Evolutionary conservation across 2,329 filamentous ascomycete genomes (phyloP).

Genomic region (Elsinoe perseae): DNA sequence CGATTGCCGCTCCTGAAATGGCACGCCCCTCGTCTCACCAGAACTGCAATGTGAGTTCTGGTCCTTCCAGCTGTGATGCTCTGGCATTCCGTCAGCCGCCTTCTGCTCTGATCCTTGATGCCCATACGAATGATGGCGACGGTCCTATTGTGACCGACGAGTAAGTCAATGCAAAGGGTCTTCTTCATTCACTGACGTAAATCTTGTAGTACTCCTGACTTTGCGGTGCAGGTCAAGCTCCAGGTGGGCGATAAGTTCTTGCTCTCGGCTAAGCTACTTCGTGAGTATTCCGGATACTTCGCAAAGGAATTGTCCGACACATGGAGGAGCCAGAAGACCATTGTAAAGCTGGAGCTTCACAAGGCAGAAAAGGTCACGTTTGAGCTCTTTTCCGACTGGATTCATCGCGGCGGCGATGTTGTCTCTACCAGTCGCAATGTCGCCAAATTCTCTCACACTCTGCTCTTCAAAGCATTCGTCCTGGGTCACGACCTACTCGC

Average conservation of each 20-base stretch:
- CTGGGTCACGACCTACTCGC: not conserved
- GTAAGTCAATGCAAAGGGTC: too few species aligned
- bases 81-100: not conserved
- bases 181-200: not conserved
- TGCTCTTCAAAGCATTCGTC: conserved; percentile 5
- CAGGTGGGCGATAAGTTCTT: not conserved
- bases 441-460: not conserved
- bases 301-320: not conserved
- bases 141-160: not conserved
- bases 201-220: not conserved
- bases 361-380: not conserved
- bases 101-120: not conserved
- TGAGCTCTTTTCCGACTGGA: conserved; percentile 10
- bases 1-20: too few species aligned
- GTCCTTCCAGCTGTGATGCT: not conserved
- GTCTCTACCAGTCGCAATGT: not conserved
- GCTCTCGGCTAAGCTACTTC: not conserved
- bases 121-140: not conserved
- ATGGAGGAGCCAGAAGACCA: not conserved
- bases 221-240: not conserved
- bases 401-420: not conserved
- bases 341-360: not conserved
- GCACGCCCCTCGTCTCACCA: not conserved
- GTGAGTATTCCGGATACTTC: not conserved
- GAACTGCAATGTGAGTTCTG: not conserved